A percentile compares a stretch with the other conserved stretches of the same genome.
These are phyloP conservation scores for Scytalidium sp. DNA, from an alignment of 2,329 filamentous ascomycete genomes.

Conservation along the genomic window DNA sequence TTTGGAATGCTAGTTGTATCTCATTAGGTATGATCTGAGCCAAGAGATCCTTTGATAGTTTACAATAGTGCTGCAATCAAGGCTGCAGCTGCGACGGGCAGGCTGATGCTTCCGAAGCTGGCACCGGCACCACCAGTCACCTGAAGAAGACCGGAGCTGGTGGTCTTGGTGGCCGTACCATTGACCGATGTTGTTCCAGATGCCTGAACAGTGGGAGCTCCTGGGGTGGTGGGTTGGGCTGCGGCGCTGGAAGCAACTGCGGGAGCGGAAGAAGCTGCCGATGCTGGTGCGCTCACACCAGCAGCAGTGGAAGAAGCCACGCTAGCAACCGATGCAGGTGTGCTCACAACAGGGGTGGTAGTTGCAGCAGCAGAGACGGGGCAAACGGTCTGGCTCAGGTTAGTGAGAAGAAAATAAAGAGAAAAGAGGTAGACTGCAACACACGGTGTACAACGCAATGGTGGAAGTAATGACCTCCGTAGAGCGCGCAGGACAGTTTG, in stretches of 20 bases:
- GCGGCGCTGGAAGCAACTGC: neutral
- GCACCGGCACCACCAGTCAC: neutral
- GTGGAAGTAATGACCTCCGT: neutral
- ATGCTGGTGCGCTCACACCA: neutral
- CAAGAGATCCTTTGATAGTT: neutral
- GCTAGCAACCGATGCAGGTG: neutral
- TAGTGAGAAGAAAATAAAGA: neutral
- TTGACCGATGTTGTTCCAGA: neutral
- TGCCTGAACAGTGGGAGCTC: neutral
- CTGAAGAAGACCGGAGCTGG: neutral
- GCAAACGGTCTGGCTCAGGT: neutral
- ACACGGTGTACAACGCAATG: neutral
- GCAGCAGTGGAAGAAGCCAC: neutral
- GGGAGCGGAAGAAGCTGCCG: neutral
- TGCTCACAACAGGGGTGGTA: neutral
- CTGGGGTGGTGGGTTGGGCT: neutral
- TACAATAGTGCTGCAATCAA: neutral
- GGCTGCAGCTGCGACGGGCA: neutral
- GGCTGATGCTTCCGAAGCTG: neutral
- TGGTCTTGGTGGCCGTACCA: neutral
- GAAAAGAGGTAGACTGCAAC: neutral
- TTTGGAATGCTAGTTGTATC: too few relatives aligned
- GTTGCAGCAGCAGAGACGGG: neutral
- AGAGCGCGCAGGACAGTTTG: neutral
- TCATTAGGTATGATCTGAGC: too few relatives aligned